Conservation (phyloP, 2,329 filamentous ascomycete genomes). For the Didymella glomerata region DNA sequence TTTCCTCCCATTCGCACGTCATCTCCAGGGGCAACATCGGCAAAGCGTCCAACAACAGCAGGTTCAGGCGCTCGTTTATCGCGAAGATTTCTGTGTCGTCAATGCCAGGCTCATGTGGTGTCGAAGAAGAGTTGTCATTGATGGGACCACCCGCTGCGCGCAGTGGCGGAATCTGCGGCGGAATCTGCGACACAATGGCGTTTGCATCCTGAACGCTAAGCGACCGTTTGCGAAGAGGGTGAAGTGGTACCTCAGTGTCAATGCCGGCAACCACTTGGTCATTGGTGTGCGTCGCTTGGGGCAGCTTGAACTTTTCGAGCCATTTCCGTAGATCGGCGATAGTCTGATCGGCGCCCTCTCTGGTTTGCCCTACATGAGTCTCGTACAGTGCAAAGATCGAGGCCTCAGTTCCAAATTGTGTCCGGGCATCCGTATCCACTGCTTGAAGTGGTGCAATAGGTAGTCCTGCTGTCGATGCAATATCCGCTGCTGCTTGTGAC, state of each 20-base stretch:
- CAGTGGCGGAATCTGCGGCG: background rate
- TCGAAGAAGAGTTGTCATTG: background rate
- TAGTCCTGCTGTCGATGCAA: background rate
- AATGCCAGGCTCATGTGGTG: background rate
- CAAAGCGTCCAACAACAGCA: background rate
- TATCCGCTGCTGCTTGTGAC: background rate
- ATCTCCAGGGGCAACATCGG: background rate
- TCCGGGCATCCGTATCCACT: background rate
- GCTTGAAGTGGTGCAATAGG: background rate
- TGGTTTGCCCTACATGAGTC: background rate
- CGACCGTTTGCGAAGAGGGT: conserved; percentile 1
- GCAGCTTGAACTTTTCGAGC: background rate
- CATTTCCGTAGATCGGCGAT: conserved; percentile 1
- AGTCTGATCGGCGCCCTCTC: too few species aligned
- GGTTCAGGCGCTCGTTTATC: background rate
- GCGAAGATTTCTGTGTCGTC: background rate
- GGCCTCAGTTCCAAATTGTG: too few species aligned
- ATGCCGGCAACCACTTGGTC: background rate
- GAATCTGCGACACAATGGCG: background rate
- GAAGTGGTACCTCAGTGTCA: background rate
- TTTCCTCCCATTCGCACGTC: background rate
- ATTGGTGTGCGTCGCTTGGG: background rate
- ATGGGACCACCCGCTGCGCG: background rate
- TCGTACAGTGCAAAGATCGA: conserved; percentile 5
- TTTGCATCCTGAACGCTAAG: background rate